These are phyloP conservation scores for Gardenia jasminoides DNA, from an alignment of 257 asterid genomes.

Conservation along the genomic window DNA sequence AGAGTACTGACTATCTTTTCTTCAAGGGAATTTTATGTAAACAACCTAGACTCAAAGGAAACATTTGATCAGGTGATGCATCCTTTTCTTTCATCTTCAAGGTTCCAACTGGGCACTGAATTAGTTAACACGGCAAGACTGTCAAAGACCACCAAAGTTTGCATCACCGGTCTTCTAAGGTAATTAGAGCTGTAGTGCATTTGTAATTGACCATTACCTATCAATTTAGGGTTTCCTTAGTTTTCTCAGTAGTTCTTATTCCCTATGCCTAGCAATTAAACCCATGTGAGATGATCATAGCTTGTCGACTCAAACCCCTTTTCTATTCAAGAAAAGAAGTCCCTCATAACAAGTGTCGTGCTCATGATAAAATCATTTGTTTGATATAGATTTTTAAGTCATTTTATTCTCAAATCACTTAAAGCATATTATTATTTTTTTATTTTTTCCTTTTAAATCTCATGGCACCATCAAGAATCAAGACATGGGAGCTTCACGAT, in stretches of 20 bases:
- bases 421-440: neutral
- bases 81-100: conserved; percentile 1
- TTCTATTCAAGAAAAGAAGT: neutral
- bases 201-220: too few relatives aligned
- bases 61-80: neutral
- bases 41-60: neutral
- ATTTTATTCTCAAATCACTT: neutral
- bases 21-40: neutral
- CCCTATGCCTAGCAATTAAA: too few relatives aligned
- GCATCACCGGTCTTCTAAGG: neutral
- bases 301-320: too few relatives aligned
- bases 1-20: neutral
- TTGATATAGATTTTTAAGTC: neutral
- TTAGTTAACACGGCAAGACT: neutral
- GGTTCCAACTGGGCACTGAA: neutral
- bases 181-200: too few relatives aligned
- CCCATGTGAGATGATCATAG: neutral
- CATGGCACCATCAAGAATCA: neutral
- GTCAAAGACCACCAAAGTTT: neutral
- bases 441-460: neutral
- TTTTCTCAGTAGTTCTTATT: too few relatives aligned
- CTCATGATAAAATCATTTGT: neutral
- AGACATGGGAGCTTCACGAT: neutral
- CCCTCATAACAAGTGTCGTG: neutral
- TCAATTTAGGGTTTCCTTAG: too few relatives aligned